A percentile compares a stretch with the other conserved stretches of the same genome.
These are phyloP conservation scores for Catunica adiposa DNA, from an alignment of 2,329 filamentous ascomycete genomes.

Conservation along the genomic window DNA sequence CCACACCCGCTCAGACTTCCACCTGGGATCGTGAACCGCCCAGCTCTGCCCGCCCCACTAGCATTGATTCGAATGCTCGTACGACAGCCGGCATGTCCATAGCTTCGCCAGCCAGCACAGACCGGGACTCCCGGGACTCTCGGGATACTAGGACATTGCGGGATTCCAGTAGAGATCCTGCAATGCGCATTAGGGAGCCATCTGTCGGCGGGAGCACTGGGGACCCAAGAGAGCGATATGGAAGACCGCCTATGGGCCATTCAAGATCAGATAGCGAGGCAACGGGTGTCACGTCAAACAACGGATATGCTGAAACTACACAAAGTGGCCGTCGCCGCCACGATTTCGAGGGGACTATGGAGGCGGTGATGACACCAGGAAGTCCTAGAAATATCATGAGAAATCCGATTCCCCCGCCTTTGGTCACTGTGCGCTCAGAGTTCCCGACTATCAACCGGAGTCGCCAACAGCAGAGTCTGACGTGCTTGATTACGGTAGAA, in stretches of 20 bases:
- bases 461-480: constrained; percentile 84
- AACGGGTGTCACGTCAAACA: constrained; percentile 57
- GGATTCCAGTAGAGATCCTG: neutral
- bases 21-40: constrained; percentile 39
- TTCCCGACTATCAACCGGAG: constrained; percentile 88
- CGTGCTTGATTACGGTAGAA: constrained; percentile 85
- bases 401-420: constrained; percentile 79
- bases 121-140: constrained; percentile 8
- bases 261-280: constrained; percentile 57
- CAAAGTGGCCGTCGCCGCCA: constrained; percentile 60
- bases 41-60: constrained; percentile 35
- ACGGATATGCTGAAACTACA: constrained; percentile 62
- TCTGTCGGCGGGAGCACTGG: neutral
- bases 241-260: constrained; percentile 18
- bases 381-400: constrained; percentile 56
- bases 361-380: constrained; percentile 62
- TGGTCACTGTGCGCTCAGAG: constrained; percentile 88
- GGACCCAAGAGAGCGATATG: constrained; percentile 22
- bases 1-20: constrained; percentile 44
- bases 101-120: neutral
- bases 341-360: constrained; percentile 90
- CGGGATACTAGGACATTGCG: constrained; percentile 3
- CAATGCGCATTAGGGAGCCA: neutral
- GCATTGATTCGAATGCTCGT: constrained; percentile 27
- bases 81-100: constrained; percentile 15